These are phyloP conservation scores for Cucurbita argyrosperma DNA, from an alignment of 306 rosid genomes.

Conservation along the genomic window DNA sequence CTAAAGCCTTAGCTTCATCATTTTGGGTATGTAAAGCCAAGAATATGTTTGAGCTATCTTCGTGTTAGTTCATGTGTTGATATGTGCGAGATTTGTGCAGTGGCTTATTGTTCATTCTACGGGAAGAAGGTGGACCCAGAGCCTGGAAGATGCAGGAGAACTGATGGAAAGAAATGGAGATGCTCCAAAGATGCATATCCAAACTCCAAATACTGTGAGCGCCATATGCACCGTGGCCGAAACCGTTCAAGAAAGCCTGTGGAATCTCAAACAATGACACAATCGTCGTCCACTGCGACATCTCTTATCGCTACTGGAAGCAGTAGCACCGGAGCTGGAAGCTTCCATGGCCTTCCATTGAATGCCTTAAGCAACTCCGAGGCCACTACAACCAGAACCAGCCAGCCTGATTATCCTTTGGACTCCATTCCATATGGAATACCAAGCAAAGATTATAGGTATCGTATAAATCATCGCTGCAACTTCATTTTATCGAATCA, in stretches of 20 bases:
- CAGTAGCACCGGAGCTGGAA: constrained; percentile 22
- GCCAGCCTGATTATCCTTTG: constrained; percentile 33
- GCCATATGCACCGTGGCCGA: constrained; percentile 91
- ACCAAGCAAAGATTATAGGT: constrained; percentile 66
- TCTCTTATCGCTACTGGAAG: constrained; percentile 39
- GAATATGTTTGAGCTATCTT: neutral
- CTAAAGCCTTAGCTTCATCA: neutral
- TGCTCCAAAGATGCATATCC: constrained; percentile 75
- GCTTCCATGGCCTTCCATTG: constrained; percentile 49
- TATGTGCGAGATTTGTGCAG: constrained; percentile 15
- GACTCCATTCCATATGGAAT: constrained; percentile 46
- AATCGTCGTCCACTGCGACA: constrained; percentile 39
- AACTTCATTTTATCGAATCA: constrained; percentile 7
- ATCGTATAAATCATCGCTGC: neutral
- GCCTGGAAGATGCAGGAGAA: constrained; percentile 86
- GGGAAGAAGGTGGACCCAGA: constrained; percentile 94
- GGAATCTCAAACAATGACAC: constrained; percentile 64
- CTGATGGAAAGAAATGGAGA: constrained; percentile 90
- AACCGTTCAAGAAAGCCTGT: constrained; percentile 99
- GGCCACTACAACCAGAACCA: constrained; percentile 33
- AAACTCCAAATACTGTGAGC: constrained; percentile 87
- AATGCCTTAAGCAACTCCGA: constrained; percentile 40
- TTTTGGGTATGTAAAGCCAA: neutral
- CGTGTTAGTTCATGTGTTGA: neutral
- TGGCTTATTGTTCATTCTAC: constrained; percentile 57